These are phyloP conservation scores for Exophiala spinifera DNA, from an alignment of 2,329 filamentous ascomycete genomes.

Conservation along the genomic window DNA sequence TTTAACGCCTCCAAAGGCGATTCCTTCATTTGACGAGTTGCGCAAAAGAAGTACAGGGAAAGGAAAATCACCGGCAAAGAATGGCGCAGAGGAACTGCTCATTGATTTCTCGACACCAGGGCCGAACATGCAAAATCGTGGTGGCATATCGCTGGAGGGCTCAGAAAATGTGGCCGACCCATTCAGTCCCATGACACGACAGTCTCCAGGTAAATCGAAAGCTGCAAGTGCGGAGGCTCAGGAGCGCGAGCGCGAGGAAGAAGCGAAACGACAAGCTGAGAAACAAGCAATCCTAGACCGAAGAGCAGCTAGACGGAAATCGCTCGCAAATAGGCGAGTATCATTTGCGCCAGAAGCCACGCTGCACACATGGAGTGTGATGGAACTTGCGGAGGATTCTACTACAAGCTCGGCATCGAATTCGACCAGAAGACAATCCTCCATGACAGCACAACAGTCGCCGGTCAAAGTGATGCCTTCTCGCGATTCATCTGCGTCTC, in stretches of 20 bases:
- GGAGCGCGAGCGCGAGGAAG: conserved; percentile 67
- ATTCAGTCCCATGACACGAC: conserved; percentile 27
- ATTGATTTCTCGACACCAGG: conserved; percentile 45
- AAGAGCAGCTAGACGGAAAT: conserved; percentile 86
- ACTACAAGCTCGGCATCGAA: conserved; percentile 73
- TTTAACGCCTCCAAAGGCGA: conserved; percentile 62
- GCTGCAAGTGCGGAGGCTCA: conserved; percentile 33
- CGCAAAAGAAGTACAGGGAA: conserved; percentile 41
- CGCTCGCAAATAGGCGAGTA: conserved; percentile 85
- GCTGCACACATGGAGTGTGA: conserved; percentile 92
- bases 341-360: conserved; percentile 98
- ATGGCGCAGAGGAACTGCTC: conserved; percentile 32
- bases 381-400: conserved; percentile 84
- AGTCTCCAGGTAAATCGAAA: conserved; percentile 7
- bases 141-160: conserved; percentile 43
- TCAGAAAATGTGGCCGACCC: conserved; percentile 49
- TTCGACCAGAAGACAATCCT: conserved; percentile 70
- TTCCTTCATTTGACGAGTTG: conserved; percentile 58
- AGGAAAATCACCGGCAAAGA: conserved; percentile 29
- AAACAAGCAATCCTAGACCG: conserved; percentile 64
- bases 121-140: conserved; percentile 32
- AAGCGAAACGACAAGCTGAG: conserved; percentile 58
- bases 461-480: conserved; percentile 14
- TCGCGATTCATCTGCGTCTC: conserved; percentile 45
- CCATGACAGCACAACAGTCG: conserved; percentile 42